These are phyloP conservation scores for Parmales sp. DNA, from an alignment of 108 stramenopile genomes.

Conservation along the genomic window DNA sequence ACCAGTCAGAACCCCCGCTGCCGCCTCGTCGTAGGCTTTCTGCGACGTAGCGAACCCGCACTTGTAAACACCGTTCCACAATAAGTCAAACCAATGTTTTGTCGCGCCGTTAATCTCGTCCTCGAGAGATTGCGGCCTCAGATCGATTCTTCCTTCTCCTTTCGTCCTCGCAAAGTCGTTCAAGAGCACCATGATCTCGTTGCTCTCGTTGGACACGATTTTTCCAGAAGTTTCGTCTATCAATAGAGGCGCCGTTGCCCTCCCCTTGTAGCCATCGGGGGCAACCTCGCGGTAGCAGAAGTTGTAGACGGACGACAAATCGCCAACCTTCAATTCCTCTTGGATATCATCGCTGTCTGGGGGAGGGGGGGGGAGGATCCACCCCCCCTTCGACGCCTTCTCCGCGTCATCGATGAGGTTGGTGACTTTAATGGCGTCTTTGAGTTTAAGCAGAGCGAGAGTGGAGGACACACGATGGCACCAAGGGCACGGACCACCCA, in stretches of 20 bases:
- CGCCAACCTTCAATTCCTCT: constrained; percentile 24
- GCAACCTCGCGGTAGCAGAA: constrained; percentile 27
- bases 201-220: constrained; percentile 75
- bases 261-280: constrained; percentile 43
- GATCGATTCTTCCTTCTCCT: constrained; percentile 31
- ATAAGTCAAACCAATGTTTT: constrained; percentile 55
- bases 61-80: constrained; percentile 73
- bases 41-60: constrained; percentile 79
- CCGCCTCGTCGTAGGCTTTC: constrained; percentile 58
- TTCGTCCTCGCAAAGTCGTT: constrained; percentile 37
- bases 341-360: constrained; percentile 13
- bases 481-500: constrained; percentile 88
- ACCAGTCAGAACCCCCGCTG: background rate
- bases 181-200: constrained; percentile 74
- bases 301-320: constrained; percentile 37
- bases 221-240: constrained; percentile 55
- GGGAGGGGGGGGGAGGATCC: constrained; percentile 42
- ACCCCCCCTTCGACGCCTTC: constrained; percentile 74
- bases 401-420: constrained; percentile 58
- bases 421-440: constrained; percentile 43
- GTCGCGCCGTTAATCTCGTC: constrained; percentile 48
- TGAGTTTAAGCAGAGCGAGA: constrained; percentile 9
- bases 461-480: constrained; percentile 27
- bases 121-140: constrained; percentile 56
- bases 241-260: constrained; percentile 79